Percentiles rank a stretch among this genome's conserved stretches.
These are phyloP conservation scores for Colletotrichum magnum DNA, from an alignment of 2,329 filamentous ascomycete species.

Conservation along the genomic window DNA sequence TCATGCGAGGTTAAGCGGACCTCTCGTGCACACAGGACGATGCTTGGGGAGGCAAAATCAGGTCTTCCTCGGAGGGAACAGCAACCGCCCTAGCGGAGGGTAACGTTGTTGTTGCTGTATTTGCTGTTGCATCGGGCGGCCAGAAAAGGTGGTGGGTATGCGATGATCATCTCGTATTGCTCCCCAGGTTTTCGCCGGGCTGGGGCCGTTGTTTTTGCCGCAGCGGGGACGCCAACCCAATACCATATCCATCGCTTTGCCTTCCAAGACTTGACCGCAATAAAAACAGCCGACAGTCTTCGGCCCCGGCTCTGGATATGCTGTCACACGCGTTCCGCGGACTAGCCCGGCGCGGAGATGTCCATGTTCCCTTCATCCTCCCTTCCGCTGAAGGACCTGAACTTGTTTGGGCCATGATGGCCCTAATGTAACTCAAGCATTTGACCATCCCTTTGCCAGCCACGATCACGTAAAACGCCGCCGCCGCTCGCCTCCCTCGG, in stretches of 20 bases:
- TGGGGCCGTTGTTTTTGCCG: constrained; percentile 12
- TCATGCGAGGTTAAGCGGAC: neutral
- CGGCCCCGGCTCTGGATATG: neutral
- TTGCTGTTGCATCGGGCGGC: constrained; percentile 1
- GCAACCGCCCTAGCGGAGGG: neutral
- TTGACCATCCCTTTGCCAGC: neutral
- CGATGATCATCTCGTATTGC: constrained; percentile 36
- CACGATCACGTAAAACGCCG: neutral
- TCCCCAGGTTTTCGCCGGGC: constrained; percentile 2
- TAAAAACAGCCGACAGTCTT: neutral
- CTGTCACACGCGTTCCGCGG: constrained; percentile 1
- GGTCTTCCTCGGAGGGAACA: neutral
- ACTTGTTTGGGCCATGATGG: neutral
- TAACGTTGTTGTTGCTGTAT: constrained; percentile 7
- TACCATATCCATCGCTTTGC: constrained; percentile 5
- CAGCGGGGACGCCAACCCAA: constrained; percentile 17
- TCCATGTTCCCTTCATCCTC: neutral
- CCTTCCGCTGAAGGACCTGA: neutral
- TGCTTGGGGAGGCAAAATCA: constrained; percentile 1
- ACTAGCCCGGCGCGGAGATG: neutral
- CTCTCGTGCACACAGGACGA: neutral
- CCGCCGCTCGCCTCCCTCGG: neutral
- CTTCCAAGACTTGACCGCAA: neutral
- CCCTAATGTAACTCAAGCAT: neutral
- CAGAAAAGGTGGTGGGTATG: neutral